These are phyloP conservation scores for Fusarium pininemorale DNA, from an alignment of 2,329 filamentous ascomycete genomes.

Conservation along the genomic window DNA sequence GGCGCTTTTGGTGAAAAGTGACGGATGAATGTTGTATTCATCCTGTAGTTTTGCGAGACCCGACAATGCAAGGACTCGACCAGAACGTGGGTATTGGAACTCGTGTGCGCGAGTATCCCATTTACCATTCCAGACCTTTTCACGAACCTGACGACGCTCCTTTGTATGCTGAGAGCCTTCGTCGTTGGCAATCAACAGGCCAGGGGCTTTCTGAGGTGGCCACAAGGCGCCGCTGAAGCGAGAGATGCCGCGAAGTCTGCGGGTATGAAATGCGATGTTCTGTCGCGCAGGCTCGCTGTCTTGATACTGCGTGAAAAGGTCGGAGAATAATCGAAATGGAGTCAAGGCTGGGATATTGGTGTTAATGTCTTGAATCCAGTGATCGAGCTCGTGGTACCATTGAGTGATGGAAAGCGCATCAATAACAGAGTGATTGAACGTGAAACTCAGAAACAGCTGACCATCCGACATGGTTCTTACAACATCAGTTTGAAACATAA, in stretches of 20 bases:
- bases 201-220: slow-evolving; percentile 47
- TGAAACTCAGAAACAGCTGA: slow-evolving; percentile 40
- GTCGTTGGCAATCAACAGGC: slow-evolving; percentile 48
- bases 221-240: slow-evolving; percentile 45
- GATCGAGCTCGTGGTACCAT: slow-evolving; percentile 48
- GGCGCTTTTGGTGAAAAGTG: slow-evolving; percentile 46
- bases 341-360: slow-evolving; percentile 35
- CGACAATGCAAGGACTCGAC: slow-evolving; percentile 43
- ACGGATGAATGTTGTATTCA: slow-evolving; percentile 36
- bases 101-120: slow-evolving; percentile 40
- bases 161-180: slow-evolving; percentile 18
- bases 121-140: slow-evolving; percentile 42
- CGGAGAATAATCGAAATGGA: slow-evolving; percentile 45
- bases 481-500: slow-evolving; percentile 46
- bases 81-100: slow-evolving; percentile 46
- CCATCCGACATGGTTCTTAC: slow-evolving; percentile 29
- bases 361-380: slow-evolving; percentile 38
- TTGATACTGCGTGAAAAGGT: slow-evolving; percentile 45
- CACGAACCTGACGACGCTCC: slow-evolving; percentile 36
- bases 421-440: slow-evolving; percentile 49
- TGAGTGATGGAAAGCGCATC: slow-evolving; percentile 48
- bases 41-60: slow-evolving; percentile 37
- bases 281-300: slow-evolving; percentile 41
- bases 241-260: slow-evolving; percentile 48
- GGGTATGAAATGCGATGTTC: slow-evolving; percentile 45